Base-by-base conservation (phyloP, 2,329 filamentous ascomycete species). In the Paecilomyces variotii region DNA sequence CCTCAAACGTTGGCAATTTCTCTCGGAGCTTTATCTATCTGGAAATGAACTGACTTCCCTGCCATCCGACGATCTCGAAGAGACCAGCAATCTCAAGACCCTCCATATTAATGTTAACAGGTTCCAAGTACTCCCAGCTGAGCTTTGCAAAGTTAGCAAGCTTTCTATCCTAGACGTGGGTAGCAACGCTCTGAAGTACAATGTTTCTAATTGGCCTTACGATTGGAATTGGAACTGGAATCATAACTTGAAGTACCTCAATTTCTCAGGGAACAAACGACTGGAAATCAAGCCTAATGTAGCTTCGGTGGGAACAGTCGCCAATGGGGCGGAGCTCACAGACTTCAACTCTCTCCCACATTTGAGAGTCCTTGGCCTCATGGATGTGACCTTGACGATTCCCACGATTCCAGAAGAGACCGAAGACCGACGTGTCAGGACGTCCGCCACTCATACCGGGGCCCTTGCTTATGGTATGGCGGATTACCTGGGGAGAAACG, bases 161-260 rank as follows among this genome's bases (percentile, higher is more conserved):
- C 83, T 99, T 27, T 87, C 91, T 4, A 88, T 97, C 55, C 81
- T 99, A 55, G 94, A 99, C 74, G 95, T 95, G 62, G 93, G 92
- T 61, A 97, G 90, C 80, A 99, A 99, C 70, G 87, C 85, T 25
- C 80, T 99, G 59, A 99, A 97, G 74, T 99, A 99, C 82, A 99
- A 99, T 71, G 95, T 99, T 54, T 94, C 91, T 30, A 99, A 99
- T 69, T 96, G 96, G 81, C 94, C 93, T 0, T 99, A 99, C 71
- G 94, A 99, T 72, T 99, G 94, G 94, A 99, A 99, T 68, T 99
- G 94, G 94, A 97, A 97, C 70, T 90, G 94, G 81, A 99, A 99
- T 68, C 90, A 89, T 54, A 95, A 97, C 67, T 78, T 99, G 64
- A 89, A 92, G 62, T 99, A 95, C 70, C 86, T 99, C 62, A 99